Base-by-base conservation (phyloP, 2,329 filamentous ascomycete species). In the Penicillium hordei region DNA sequence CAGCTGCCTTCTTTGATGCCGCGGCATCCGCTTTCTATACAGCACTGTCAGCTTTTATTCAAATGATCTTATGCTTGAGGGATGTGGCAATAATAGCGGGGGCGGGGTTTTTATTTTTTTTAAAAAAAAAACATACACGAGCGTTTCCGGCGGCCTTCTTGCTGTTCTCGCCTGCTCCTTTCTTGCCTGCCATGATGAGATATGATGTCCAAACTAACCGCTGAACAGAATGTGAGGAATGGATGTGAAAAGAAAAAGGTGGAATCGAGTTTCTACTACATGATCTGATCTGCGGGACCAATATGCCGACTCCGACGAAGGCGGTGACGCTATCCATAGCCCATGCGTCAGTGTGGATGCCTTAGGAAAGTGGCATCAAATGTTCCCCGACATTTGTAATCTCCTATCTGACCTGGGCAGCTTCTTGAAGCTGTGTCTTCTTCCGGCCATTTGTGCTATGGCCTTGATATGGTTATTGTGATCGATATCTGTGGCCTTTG, bases 61-160 rank as follows among this genome's bases (percentile, higher is more conserved):
- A 45, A 45, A 43, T 60, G 55, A 19, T 34, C 40, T 45, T 25
- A 25, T 44, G 31, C 29, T 46, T 38, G 23, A 34, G 48, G 19
- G 19, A 34, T 51, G 58, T 61, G 56, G 53, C 57, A 55, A 60
- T 56, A 50, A 62, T 62, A 52, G 67, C 56, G 65, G 65, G 69
- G 67, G 66, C 65, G 66, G 63, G 68, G 67, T 2, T 23, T 23
- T 23, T 66, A 53, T 23, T 23, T 23, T 66, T 54, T 10, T 13
- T 2, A 34, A 39, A 42, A 57, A 42, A 19, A 50, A 46, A 56
- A 71, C 75, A 60, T 71, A 78, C 77, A 53, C 74, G 76, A 60
- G 93, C 92, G 76, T 97, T 91, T 63, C 93, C 94, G 9, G 88
- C 86, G 3, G 79, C 91, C 81, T 97, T 97, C 79, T 96, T 97